Evolutionary conservation across 148 eudicot genomes (phyloP).

Genomic region (Polygonum aviculare): DNA sequence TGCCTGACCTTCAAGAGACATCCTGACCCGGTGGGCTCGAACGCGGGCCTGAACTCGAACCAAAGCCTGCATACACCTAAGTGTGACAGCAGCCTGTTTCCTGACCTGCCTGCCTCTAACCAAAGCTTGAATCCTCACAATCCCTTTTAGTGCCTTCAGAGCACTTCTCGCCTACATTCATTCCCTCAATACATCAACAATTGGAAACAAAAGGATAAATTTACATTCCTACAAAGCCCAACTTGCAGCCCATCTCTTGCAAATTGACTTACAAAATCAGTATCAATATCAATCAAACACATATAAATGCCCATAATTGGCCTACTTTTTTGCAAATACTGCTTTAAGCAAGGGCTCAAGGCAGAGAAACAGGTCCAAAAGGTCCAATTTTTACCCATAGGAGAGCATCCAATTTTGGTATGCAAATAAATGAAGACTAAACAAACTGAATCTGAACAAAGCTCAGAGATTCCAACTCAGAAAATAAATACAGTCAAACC

Average conservation of each 20-base stretch:
- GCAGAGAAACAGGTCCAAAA: not conserved
- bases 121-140: conserved; percentile 84
- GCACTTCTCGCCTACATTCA: conserved; percentile 74
- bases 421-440: not conserved
- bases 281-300: not conserved
- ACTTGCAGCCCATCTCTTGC: not conserved
- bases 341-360: not conserved
- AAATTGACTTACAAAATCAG: not conserved
- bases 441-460: not conserved
- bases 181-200: not conserved
- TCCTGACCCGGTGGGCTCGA: conserved; percentile 83
- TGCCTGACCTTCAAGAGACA: conserved; percentile 93
- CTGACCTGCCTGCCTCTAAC: conserved; percentile 86
- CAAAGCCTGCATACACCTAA: conserved; percentile 96
- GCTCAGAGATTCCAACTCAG: not conserved
- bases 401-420: not conserved
- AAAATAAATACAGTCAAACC: not conserved
- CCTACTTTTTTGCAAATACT: not conserved
- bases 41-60: conserved; percentile 97
- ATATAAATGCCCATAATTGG: not conserved
- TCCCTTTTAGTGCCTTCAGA: conserved; percentile 76
- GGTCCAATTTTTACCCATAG: not conserved
- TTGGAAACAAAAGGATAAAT: not conserved
- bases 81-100: conserved; percentile 93
- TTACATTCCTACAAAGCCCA: not conserved